Evolutionary conservation across 345 rosid genomes (phyloP), one percentile per base, ranked within the genome.

Genomic region (Salix arbutifolia): DNA sequence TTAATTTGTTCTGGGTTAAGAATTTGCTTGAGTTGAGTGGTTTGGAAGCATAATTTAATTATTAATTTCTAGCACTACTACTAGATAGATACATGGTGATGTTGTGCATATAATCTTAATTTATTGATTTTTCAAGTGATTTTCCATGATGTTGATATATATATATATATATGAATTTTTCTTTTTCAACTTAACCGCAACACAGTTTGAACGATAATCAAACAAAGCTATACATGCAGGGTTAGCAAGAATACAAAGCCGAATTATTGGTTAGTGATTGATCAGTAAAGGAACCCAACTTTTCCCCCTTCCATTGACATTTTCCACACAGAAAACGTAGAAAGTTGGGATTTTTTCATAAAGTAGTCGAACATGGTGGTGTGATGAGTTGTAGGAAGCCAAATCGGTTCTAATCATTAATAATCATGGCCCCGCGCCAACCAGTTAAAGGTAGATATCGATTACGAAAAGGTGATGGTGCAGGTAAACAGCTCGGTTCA

Each of bases 231-330:
- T 35, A 35, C 31, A 40, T 19, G 18, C 25, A 6, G 10, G 19
- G 35, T 30, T 0, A 13, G 46, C 19, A 21, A 23, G 18, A 4
- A 25, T 14, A 7, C 8, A 52, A 31, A 74, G 21, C 23, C n/a
- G 35, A 62, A 56, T 26, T 16, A 17, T 65, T 40, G 76, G 66
- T 53, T 64, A 69, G 50, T 9, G 19, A 70, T 44, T 72, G 21
- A 72, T 75, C 50, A 25, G 60, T 33, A 12, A 48, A 10, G 16
- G 70, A 46, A 50, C 40, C 37, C 50, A 72, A 9, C 67, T 28
- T 42, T 26, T 13, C 11, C 30, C 48, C 8, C 4, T 42, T 61
- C 17, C 26, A 65, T 73, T 69, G 78, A 74, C 76, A 42, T 78
- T 74, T 75, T 67, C 73, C 44, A 0, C n/a, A 19, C 26, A 56